Conservation (phyloP, 176 grass and related monocot species). For the Tuctoria greenei region DNA sequence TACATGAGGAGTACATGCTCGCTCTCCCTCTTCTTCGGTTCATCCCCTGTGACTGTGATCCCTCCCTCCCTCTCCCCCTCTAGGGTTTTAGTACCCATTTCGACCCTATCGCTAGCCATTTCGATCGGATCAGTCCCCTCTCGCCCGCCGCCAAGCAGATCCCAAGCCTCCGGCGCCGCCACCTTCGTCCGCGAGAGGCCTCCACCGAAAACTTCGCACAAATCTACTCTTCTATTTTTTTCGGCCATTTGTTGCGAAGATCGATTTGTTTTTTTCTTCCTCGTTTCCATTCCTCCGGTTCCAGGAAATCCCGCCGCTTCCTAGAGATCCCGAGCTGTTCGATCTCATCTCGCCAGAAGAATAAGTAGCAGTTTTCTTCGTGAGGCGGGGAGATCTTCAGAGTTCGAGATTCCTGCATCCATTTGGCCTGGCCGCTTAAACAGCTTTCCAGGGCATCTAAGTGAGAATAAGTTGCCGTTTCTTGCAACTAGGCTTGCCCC, state of each 20-base stretch:
- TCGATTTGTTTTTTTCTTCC: neutral
- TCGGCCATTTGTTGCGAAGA: slow-evolving; percentile 14
- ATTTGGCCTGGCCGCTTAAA: slow-evolving; percentile 26
- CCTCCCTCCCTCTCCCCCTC: neutral
- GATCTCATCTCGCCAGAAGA: slow-evolving; percentile 43
- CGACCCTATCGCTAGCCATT: slow-evolving; percentile 47
- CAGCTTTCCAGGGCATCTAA: slow-evolving; percentile 28
- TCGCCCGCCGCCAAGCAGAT: slow-evolving; percentile 28
- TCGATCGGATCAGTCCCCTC: slow-evolving; percentile 26
- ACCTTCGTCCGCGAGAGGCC: neutral
- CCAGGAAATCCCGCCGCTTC: neutral
- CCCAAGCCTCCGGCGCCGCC: slow-evolving; percentile 12
- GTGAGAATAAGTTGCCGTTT: neutral
- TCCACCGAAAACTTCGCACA: slow-evolving; percentile 18
- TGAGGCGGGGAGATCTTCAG: slow-evolving; percentile 4
- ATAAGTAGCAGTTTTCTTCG: neutral
- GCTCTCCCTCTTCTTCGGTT: neutral
- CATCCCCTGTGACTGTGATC: slow-evolving; percentile 43
- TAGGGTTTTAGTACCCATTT: slow-evolving; percentile 56
- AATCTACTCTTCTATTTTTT: slow-evolving; percentile 16
- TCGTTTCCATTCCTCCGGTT: neutral
- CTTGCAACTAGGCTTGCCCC: slow-evolving; percentile 25
- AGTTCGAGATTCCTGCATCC: slow-evolving; percentile 35
- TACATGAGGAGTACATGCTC: slow-evolving; percentile 35
- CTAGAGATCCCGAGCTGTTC: slow-evolving; percentile 27